These are phyloP conservation scores for Pseudocercospora musae DNA, from an alignment of 2,329 filamentous ascomycete species.

Conservation along the genomic window DNA sequence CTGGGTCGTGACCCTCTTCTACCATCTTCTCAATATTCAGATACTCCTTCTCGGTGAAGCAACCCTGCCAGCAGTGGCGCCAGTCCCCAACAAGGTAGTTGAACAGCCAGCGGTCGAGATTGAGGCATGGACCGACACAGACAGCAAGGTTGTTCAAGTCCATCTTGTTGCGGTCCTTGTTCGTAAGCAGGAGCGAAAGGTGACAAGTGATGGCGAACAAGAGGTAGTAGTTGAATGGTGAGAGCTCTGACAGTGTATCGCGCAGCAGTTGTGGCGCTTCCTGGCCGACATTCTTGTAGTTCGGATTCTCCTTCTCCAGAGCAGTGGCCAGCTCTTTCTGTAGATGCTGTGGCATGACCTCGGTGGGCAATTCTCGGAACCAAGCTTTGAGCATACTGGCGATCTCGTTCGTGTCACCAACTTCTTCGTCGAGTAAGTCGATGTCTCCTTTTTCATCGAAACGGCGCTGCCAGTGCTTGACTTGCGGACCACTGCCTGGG, in stretches of 20 bases:
- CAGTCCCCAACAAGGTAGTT: conserved; percentile 93
- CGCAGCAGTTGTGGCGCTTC: conserved; percentile 78
- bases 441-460: conserved; percentile 83
- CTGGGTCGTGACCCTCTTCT: conserved; percentile 24
- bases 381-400: conserved; percentile 95
- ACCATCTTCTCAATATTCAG: conserved; percentile 26
- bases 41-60: conserved; percentile 73
- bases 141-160: conserved; percentile 93
- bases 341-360: conserved; percentile 80
- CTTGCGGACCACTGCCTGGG: conserved; percentile 82
- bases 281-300: conserved; percentile 56
- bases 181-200: conserved; percentile 82
- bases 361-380: conserved; percentile 90
- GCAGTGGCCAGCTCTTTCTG: conserved; percentile 78
- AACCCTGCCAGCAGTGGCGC: conserved; percentile 96
- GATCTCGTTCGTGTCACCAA: conserved; percentile 96
- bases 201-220: conserved; percentile 97
- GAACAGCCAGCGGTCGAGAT: conserved; percentile 92
- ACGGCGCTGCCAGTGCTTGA: conserved; percentile 88
- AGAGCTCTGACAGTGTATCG: conserved; percentile 88
- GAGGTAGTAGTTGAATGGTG: conserved; percentile 95
- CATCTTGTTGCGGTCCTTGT: conserved; percentile 97
- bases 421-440: conserved; percentile 80
- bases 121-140: conserved; percentile 95
- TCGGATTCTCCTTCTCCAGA: conserved; percentile 76